Conservation (phyloP, 352 stramenopile species). For the Pythium aquatile region DNA sequence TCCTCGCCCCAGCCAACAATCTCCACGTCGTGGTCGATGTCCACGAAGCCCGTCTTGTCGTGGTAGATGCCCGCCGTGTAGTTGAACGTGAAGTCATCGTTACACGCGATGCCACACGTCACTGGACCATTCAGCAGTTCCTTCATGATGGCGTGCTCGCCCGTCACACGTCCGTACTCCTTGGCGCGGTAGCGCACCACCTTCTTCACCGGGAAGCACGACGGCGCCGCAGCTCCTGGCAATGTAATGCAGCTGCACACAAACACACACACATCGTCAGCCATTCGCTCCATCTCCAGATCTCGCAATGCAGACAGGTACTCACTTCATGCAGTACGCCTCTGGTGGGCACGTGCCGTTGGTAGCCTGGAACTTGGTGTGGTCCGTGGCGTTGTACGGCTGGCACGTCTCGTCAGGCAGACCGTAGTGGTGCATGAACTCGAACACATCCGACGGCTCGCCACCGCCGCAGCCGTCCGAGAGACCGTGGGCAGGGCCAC, state of each 20-base stretch:
- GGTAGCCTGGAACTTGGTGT: constrained; percentile 45
- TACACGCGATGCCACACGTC: constrained; percentile 89
- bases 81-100: constrained; percentile 57
- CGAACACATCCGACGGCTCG: constrained; percentile 56
- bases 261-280: not conserved
- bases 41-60: constrained; percentile 61
- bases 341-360: constrained; percentile 61
- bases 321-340: constrained; percentile 68
- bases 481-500: constrained; percentile 47
- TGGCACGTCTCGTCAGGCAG: constrained; percentile 55
- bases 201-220: constrained; percentile 51
- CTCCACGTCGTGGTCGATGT: constrained; percentile 86
- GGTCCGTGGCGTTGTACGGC: constrained; percentile 61
- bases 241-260: constrained; percentile 40
- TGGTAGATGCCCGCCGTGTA: constrained; percentile 90
- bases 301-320: constrained; percentile 2
- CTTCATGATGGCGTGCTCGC: constrained; percentile 65
- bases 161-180: constrained; percentile 41
- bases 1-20: constrained; percentile 91
- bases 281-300: not conserved
- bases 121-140: constrained; percentile 78
- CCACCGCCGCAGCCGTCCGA: constrained; percentile 53
- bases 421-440: constrained; percentile 63
- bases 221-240: constrained; percentile 24
- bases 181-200: constrained; percentile 57